Percentiles rank a stretch among this genome's conserved stretches.
Evolutionary conservation across 164 flowering plant genomes (phyloP).

Genomic region (Litsea cubeba): DNA sequence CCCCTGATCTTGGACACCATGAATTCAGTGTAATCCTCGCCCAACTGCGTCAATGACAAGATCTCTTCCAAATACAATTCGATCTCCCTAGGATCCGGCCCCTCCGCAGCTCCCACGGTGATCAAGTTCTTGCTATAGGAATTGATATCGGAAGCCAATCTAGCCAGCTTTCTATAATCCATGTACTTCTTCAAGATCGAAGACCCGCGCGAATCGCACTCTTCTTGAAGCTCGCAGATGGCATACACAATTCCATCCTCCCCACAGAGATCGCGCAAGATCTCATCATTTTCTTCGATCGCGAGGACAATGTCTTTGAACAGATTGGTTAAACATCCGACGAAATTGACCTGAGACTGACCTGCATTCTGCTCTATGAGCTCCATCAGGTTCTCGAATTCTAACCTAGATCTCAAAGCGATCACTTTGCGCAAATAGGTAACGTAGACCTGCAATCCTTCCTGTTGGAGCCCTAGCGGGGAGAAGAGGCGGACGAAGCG

Average conservation of each 20-base stretch:
- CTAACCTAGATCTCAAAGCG: conserved; percentile 62
- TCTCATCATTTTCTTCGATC: conserved; percentile 73
- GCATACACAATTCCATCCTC: conserved; percentile 90
- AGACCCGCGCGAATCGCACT: conserved; percentile 78
- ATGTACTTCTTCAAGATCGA: conserved; percentile 68
- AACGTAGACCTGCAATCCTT: conserved; percentile 83
- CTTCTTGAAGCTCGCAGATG: conserved; percentile 86
- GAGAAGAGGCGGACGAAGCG: conserved; percentile 55
- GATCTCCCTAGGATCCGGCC: conserved; percentile 89
- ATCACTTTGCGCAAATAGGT: conserved; percentile 77
- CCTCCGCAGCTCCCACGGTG: conserved; percentile 61
- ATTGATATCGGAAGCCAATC: conserved; percentile 70
- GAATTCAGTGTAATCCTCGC: conserved; percentile 83
- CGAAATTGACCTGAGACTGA: conserved; percentile 45
- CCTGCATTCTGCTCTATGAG: conserved; percentile 43
- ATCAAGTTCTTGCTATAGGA: conserved; percentile 65
- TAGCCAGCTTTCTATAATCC: conserved; percentile 67
- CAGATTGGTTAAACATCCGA: conserved; percentile 73
- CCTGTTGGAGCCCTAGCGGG: conserved; percentile 65
- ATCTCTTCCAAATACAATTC: conserved; percentile 86
- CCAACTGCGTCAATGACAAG: conserved; percentile 61
- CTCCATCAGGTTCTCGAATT: conserved; percentile 70
- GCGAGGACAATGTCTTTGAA: conserved; percentile 90
- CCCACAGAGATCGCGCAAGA: conserved; percentile 65
- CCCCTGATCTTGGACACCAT: conserved; percentile 84